Evolutionary conservation across 345 rosid genomes (phyloP), one percentile per base, ranked within the genome.

Genomic region (Iberis pinnata): DNA sequence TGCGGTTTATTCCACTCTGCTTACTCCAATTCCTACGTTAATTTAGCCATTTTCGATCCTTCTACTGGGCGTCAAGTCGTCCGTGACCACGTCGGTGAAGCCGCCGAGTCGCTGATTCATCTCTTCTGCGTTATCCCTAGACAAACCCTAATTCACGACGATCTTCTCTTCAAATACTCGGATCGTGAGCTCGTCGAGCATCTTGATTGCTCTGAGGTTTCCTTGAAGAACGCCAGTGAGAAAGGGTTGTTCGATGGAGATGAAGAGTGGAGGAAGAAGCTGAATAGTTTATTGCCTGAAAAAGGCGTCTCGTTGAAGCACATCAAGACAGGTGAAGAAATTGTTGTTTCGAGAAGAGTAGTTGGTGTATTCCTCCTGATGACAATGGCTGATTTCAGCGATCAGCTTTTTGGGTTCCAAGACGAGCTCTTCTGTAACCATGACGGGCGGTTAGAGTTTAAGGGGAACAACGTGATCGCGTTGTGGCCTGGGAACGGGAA

Each of bases 1-100:
- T 85, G 98, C 22, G 96, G 98, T 18, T 81, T 92, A 10, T 92
- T 88, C 65, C 96, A 88, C 72, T 88, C 98, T 7, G 96, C 98
- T 15, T 92, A 92, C 68, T 88, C 96, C 65, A 88, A 92, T 51
- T 81, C 98, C 20, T 84, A 92, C 44, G 93, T 84, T 49, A 92
- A 88, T 69, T 76, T 88, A 16, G 89, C 98, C 48, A 92, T 88
- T 36, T 92, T 88, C 56, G 93, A 92, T 49, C 95, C 95, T 22
- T 43, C 74, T 58, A 88, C 84, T 2, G 88, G 95, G 39, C 89
- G 95, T 9, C 88, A 88, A 5, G 92, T 83, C 4, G 98, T 88
- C 7, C 80, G 84, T 9, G 18, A 42, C n/a, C 93, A 81, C 19
- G 96, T 88, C 6, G 95, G 98, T 2, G 96, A 73, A 16, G 75